phyloP scores from a whole-genome alignment of 257 asterid genomes.

The Ehretia macrophylla region DNA sequence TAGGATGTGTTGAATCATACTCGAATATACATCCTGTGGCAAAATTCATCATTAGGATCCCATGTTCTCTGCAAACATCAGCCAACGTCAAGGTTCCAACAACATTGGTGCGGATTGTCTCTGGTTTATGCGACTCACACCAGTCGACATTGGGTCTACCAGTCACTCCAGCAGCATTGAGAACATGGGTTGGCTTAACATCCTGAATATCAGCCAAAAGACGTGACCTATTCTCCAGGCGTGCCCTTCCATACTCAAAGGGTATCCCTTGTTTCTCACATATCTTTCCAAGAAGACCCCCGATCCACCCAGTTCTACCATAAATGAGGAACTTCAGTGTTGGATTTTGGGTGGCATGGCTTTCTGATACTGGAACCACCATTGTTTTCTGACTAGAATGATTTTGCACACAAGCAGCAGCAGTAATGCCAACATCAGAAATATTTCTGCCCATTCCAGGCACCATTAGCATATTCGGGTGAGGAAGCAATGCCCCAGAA shows the following conservation, averaged over 20 bases:
- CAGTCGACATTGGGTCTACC: slow-evolving; percentile 69
- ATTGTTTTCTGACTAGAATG: slow-evolving; percentile 17
- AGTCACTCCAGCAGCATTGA: slow-evolving; percentile 64
- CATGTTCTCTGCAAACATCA: slow-evolving; percentile 52
- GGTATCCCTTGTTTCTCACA: slow-evolving; percentile 55
- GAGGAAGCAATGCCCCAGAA: slow-evolving; percentile 66
- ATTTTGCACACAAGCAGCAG: neutral
- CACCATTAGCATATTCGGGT: slow-evolving; percentile 67
- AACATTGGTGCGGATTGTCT: slow-evolving; percentile 56
- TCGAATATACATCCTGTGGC: slow-evolving; percentile 69
- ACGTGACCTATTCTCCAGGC: slow-evolving; percentile 42
- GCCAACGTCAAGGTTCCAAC: slow-evolving; percentile 56
- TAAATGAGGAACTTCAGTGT: slow-evolving; percentile 50
- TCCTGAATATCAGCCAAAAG: slow-evolving; percentile 39
- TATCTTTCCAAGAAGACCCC: slow-evolving; percentile 55
- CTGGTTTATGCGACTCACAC: slow-evolving; percentile 58
- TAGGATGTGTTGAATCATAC: slow-evolving; percentile 52
- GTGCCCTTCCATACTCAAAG: slow-evolving; percentile 57
- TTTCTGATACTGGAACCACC: slow-evolving; percentile 24
- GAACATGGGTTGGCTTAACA: slow-evolving; percentile 57
- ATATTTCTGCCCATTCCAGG: slow-evolving; percentile 44
- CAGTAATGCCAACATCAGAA: slow-evolving; percentile 23
- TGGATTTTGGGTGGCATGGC: slow-evolving; percentile 21
- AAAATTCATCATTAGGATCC: slow-evolving; percentile 42
- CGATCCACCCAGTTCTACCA: slow-evolving; percentile 64